Conservation (phyloP, 75 land plant species). For the Cunninghamia lanceolata region DNA sequence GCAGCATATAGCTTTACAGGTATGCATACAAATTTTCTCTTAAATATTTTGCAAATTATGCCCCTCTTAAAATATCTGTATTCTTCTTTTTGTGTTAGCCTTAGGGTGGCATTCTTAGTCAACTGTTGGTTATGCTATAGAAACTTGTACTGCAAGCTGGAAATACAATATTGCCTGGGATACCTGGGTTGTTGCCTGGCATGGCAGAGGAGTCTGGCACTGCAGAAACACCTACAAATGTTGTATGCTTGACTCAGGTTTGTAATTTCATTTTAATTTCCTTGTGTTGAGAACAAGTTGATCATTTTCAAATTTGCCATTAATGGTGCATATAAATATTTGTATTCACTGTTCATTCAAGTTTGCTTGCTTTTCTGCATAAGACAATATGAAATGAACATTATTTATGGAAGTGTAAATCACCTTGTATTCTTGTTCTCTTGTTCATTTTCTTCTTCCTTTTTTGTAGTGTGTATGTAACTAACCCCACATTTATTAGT, state of each 20-base stretch:
- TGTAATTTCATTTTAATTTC: conserved; percentile 8
- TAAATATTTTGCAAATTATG: not conserved
- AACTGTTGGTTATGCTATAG: conserved; percentile 11
- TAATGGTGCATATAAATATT: not conserved
- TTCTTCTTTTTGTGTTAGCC: not conserved
- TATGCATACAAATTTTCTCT: conserved; percentile 6
- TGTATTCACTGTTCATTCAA: not conserved
- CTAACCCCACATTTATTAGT: no score
- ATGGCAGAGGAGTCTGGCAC: conserved; percentile 18
- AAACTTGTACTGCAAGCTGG: conserved; percentile 45
- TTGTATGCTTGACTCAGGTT: conserved; percentile 70
- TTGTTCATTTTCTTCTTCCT: no score
- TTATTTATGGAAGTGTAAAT: not conserved
- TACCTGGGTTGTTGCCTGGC: conserved; percentile 31
- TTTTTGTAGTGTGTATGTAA: no score
- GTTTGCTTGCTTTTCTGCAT: not conserved
- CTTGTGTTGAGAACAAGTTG: not conserved
- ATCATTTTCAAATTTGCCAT: not conserved
- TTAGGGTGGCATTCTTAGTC: not conserved
- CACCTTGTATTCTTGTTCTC: no score
- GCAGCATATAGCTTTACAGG: conserved; percentile 93
- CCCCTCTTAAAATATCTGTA: not conserved
- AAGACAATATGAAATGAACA: not conserved
- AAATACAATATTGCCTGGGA: conserved; percentile 15
- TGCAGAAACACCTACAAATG: conserved; percentile 58